Conservation (phyloP, 768 basidiomycete genomes). For the Hydnomerulius pinastri region DNA sequence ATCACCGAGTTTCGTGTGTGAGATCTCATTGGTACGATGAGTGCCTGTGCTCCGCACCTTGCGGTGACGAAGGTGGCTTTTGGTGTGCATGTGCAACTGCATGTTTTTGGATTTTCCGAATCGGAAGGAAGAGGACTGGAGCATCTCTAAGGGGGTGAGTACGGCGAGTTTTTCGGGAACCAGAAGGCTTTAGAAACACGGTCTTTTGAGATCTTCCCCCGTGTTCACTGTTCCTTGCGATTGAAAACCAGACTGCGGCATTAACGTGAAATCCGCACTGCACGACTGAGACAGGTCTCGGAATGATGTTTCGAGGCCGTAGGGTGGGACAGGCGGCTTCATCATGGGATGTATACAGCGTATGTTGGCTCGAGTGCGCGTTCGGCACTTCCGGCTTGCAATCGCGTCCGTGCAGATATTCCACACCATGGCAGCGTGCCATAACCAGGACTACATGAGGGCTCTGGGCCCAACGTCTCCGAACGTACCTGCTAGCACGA, state of each 20-base stretch:
- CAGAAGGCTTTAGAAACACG: background rate
- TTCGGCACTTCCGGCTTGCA: too few relatives aligned
- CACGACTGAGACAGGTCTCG: background rate
- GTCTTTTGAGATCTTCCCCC: background rate
- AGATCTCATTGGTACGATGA: slow-evolving; percentile 17
- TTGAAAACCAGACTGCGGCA: slow-evolving; percentile 22
- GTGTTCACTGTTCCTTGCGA: background rate
- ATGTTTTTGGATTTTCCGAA: slow-evolving; percentile 17
- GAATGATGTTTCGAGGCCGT: background rate
- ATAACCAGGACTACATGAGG: too few relatives aligned
- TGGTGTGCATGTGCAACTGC: background rate
- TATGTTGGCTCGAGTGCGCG: too few relatives aligned
- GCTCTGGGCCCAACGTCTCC: too few relatives aligned
- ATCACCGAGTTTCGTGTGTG: slow-evolving; percentile 18
- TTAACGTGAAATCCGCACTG: too few relatives aligned
- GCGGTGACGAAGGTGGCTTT: slow-evolving; percentile 1
- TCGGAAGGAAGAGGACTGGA: slow-evolving; percentile 10
- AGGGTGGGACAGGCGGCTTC: background rate
- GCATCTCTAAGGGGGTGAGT: slow-evolving; percentile 1
- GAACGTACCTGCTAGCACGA: too few relatives aligned
- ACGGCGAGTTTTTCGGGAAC: background rate
- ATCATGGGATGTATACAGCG: background rate
- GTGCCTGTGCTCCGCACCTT: slow-evolving; percentile 7
- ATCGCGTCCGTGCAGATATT: too few relatives aligned
- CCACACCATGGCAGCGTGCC: too few relatives aligned